These are phyloP conservation scores for Coemansia sp. DNA, from an alignment of 192 early-diverging fungal species.

Conservation along the genomic window DNA sequence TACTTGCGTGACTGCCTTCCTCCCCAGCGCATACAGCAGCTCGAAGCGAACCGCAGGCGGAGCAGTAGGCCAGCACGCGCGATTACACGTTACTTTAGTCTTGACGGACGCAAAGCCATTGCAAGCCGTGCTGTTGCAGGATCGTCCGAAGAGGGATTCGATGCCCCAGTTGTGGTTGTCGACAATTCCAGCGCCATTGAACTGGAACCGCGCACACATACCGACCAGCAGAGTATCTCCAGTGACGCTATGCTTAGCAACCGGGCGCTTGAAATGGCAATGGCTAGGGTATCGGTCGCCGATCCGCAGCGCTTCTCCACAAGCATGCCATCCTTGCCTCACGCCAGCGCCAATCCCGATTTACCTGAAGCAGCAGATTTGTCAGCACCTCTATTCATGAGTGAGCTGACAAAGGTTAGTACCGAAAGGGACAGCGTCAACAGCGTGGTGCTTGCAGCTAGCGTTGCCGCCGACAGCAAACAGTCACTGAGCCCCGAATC, in stretches of 20 bases:
- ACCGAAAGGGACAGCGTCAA: slow-evolving; percentile 23
- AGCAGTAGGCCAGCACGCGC: slow-evolving; percentile 5
- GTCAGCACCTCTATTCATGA: slow-evolving; percentile 16
- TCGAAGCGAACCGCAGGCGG: slow-evolving; percentile 22
- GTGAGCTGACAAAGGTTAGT: slow-evolving; percentile 40
- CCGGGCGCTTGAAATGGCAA: background rate
- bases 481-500: slow-evolving; percentile 45
- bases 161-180: slow-evolving; percentile 25
- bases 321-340: slow-evolving; percentile 39
- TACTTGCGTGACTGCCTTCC: slow-evolving; percentile 43
- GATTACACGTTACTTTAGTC: slow-evolving; percentile 19
- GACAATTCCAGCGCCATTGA: background rate
- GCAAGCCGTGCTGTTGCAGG: background rate
- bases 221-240: background rate
- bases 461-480: slow-evolving; percentile 34
- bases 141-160: slow-evolving; percentile 35
- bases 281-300: background rate
- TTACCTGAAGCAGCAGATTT: background rate
- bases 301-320: slow-evolving; percentile 18
- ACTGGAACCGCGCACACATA: background rate
- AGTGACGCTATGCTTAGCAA: background rate
- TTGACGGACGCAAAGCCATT: slow-evolving; percentile 5
- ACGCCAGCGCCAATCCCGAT: background rate
- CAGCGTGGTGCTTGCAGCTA: slow-evolving; percentile 44
- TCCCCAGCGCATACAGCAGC: slow-evolving; percentile 42